These are phyloP conservation scores for Emmonsiellopsis sp. DNA, from an alignment of 2,329 filamentous ascomycete species.

Conservation along the genomic window DNA sequence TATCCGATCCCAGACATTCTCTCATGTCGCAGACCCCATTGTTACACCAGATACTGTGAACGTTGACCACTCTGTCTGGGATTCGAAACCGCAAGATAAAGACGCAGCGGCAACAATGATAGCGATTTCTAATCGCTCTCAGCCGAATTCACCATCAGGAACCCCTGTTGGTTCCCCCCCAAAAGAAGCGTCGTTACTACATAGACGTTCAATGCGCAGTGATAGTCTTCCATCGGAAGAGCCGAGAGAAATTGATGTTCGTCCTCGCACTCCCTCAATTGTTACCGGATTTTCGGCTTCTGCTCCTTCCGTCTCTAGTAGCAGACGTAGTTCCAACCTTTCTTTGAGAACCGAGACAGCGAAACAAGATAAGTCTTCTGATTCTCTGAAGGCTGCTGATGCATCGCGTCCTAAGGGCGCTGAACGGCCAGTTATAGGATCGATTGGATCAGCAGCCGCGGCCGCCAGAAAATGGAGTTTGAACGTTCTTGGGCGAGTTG, in stretches of 20 bases:
- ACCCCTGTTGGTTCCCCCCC: slow-evolving; percentile 39
- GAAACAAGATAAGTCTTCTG: not conserved
- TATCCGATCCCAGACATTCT: slow-evolving; percentile 55
- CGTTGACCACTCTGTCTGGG: slow-evolving; percentile 54
- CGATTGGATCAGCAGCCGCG: slow-evolving; percentile 43
- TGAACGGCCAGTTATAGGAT: slow-evolving; percentile 27
- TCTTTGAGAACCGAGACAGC: slow-evolving; percentile 2
- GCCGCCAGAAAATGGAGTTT: slow-evolving; percentile 53
- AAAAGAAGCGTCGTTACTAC: slow-evolving; percentile 25
- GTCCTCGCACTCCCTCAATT: slow-evolving; percentile 27
- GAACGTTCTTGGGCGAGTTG: slow-evolving; percentile 39
- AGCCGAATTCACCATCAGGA: slow-evolving; percentile 44
- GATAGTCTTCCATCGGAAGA: slow-evolving; percentile 42
- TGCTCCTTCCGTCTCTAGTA: not conserved
- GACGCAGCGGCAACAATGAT: slow-evolving; percentile 59
- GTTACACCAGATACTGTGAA: slow-evolving; percentile 60
- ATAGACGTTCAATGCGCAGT: slow-evolving; percentile 28
- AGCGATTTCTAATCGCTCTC: slow-evolving; percentile 55
- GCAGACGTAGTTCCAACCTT: not conserved
- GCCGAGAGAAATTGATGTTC: not conserved
- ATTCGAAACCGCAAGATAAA: slow-evolving; percentile 46
- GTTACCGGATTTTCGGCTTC: not conserved
- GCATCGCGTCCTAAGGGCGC: slow-evolving; percentile 20
- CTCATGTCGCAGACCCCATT: slow-evolving; percentile 53
- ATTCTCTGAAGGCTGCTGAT: slow-evolving; percentile 12